Evolutionary conservation across 1,139 yeast species (phyloP), one percentile per base, ranked within the genome.

Genomic region (Tardiomyces depauwii): DNA sequence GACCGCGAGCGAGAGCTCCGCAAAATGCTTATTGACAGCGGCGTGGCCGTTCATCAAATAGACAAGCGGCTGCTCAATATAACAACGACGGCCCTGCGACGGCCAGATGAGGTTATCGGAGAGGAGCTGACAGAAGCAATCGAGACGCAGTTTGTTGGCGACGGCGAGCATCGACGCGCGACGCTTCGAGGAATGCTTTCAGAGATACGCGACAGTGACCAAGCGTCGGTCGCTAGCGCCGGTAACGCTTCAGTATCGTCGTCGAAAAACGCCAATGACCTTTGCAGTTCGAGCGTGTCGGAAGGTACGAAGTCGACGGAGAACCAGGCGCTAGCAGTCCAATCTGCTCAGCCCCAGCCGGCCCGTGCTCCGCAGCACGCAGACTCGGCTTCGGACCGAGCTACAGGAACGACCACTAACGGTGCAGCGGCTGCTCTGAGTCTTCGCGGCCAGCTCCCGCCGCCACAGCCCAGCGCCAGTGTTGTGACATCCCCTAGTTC

Each of bases 1-100:
- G 62, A 62, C 30, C 58, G 75, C 9, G 79, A 76, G 53, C 71
- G 73, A 42, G 68, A 64, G 47, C 61, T 76, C 47, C 58, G 66
- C 28, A 63, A 63, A 43, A 51, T 76, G 50, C 63, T 75, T 46
- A 65, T 63, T 38, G 73, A 72, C 47, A 69, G 68, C 48, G 78
- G 78, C 23, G 61, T 74, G 27, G 62, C 76, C 1, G 59, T 68
- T 11, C 56, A 68, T 16, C 77, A 74, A 44, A 64, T 75, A 1
- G 79, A 75, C 47, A 58, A 63, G 30, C 59, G 67, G 40, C 53
- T 74, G 38, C 58, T 59, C 42, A 56, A 56, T 33, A 46, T 57
- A 47, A 41, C 48, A 7, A 53, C 57, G 1, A 57, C 60, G 1
- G 51, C 59, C 5, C 50, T 58, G 2, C 49, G 57, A 30, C 50